phyloP scores from a whole-genome alignment of 768 basidiomycete species.

The Russula brevipes region DNA sequence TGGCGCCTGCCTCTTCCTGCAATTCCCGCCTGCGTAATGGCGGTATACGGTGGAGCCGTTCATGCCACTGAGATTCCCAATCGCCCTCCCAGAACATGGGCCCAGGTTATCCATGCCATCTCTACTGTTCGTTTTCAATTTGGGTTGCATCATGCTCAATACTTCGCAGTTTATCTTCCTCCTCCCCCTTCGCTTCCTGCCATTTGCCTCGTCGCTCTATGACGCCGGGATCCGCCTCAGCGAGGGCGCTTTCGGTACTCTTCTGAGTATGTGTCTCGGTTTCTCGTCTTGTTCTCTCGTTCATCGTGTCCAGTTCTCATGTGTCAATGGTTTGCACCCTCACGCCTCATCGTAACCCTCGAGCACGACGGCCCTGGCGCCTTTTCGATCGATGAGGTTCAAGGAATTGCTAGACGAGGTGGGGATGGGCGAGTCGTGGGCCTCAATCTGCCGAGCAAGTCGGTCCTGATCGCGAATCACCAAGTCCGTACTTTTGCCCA shows the following conservation, averaged over 20 bases:
- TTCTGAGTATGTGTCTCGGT: constrained; percentile 51
- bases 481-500: constrained; percentile 47
- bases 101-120: constrained; percentile 43
- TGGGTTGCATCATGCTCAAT: constrained; percentile 66
- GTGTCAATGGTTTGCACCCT: constrained; percentile 79
- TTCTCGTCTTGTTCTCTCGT: background rate
- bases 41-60: background rate
- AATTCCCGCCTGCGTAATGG: background rate
- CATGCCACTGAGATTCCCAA: constrained; percentile 48
- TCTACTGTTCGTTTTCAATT: constrained; percentile 56
- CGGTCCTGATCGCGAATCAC: constrained; percentile 88
- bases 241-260: constrained; percentile 74
- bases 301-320: constrained; percentile 52
- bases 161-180: constrained; percentile 67
- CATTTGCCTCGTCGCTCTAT: constrained; percentile 56
- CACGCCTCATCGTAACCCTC: constrained; percentile 64
- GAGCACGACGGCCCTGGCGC: constrained; percentile 63
- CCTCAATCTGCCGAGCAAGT: constrained; percentile 70
- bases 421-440: constrained; percentile 49
- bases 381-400: constrained; percentile 56
- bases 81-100: constrained; percentile 53
- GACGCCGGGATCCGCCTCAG: constrained; percentile 70
- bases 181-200: constrained; percentile 59
- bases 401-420: constrained; percentile 52
- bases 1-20: background rate